A percentile compares a stretch with the other conserved stretches of the same genome.
phyloP scores from a whole-genome alignment of 768 basidiomycete species.

The Phylloporus rhodoxanthus region DNA sequence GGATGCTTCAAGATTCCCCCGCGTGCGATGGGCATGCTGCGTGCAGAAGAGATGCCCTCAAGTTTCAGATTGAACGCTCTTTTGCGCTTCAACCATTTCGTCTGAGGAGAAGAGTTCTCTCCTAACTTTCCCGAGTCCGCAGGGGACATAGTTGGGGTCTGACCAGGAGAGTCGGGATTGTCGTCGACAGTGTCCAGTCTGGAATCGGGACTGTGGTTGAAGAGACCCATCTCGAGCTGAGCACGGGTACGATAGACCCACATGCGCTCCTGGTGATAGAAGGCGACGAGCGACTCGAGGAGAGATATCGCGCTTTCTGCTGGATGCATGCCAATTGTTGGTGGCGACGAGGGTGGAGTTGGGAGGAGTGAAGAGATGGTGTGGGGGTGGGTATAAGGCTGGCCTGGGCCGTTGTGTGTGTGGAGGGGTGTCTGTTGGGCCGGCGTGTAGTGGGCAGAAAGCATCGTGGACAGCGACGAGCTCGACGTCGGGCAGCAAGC shows the following conservation, averaged over 20 bases:
- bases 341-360: slow-evolving; percentile 31
- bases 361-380: slow-evolving; percentile 30
- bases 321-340: slow-evolving; percentile 28
- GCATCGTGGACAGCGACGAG: slow-evolving; percentile 47
- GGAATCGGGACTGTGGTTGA: slow-evolving; percentile 14
- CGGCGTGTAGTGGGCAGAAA: slow-evolving; percentile 44
- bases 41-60: slow-evolving; percentile 36
- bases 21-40: slow-evolving; percentile 18
- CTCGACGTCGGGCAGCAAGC: not conserved
- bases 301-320: slow-evolving; percentile 48
- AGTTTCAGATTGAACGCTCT: slow-evolving; percentile 50
- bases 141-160: slow-evolving; percentile 12
- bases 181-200: slow-evolving; percentile 12
- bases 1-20: slow-evolving; percentile 25
- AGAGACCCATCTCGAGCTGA: slow-evolving; percentile 46
- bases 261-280: slow-evolving; percentile 65
- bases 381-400: slow-evolving; percentile 19
- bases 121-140: slow-evolving; percentile 25
- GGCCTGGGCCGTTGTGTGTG: slow-evolving; percentile 14
- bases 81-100: slow-evolving; percentile 52
- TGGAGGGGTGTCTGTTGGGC: slow-evolving; percentile 26
- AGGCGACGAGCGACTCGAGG: slow-evolving; percentile 58
- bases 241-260: slow-evolving; percentile 67
- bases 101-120: slow-evolving; percentile 27
- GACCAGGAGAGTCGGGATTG: slow-evolving; percentile 18